Conservation (phyloP, 495 filamentous ascomycete species). For the Cenococcum geophilum region DNA sequence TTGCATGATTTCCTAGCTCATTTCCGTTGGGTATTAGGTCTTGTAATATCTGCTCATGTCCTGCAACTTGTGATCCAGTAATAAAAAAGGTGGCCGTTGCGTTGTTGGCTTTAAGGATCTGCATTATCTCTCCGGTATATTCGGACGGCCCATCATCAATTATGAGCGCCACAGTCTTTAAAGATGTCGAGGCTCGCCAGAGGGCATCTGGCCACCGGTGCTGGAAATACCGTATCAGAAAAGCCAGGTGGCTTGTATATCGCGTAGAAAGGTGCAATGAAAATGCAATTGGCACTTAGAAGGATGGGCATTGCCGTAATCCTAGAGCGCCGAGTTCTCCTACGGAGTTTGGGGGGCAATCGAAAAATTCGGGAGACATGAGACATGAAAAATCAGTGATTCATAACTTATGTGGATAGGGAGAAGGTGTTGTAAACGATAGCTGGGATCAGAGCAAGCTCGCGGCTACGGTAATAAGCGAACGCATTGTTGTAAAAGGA, state of each 20-base stretch:
- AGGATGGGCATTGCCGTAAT: slow-evolving; percentile 50
- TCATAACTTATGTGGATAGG: no score
- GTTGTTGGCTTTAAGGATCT: slow-evolving; percentile 47
- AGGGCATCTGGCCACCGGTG: slow-evolving; percentile 68
- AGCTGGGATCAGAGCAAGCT: no score
- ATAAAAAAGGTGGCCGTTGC: slow-evolving; percentile 42
- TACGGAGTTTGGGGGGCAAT: slow-evolving; percentile 47
- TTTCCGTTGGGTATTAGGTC: slow-evolving; percentile 58
- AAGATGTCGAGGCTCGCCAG: slow-evolving; percentile 53
- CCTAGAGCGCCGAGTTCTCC: slow-evolving; percentile 50
- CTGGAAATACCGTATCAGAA: slow-evolving; percentile 62
- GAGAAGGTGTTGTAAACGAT: no score
- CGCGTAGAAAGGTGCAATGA: slow-evolving; percentile 54
- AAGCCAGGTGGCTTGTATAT: slow-evolving; percentile 68
- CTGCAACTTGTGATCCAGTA: slow-evolving; percentile 64
- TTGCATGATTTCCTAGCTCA: slow-evolving; percentile 79
- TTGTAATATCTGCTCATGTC: slow-evolving; percentile 52
- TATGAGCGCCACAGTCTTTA: slow-evolving; percentile 67
- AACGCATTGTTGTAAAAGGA: no score
- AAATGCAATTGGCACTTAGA: slow-evolving; percentile 42
- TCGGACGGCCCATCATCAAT: slow-evolving; percentile 77
- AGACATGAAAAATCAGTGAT: no score
- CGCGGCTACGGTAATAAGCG: no score
- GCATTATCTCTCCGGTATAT: slow-evolving; percentile 65
- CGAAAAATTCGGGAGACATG: slow-evolving; percentile 37